These are phyloP conservation scores for Hyaloscypha finlandica DNA, from an alignment of 495 filamentous ascomycete genomes.

Conservation along the genomic window DNA sequence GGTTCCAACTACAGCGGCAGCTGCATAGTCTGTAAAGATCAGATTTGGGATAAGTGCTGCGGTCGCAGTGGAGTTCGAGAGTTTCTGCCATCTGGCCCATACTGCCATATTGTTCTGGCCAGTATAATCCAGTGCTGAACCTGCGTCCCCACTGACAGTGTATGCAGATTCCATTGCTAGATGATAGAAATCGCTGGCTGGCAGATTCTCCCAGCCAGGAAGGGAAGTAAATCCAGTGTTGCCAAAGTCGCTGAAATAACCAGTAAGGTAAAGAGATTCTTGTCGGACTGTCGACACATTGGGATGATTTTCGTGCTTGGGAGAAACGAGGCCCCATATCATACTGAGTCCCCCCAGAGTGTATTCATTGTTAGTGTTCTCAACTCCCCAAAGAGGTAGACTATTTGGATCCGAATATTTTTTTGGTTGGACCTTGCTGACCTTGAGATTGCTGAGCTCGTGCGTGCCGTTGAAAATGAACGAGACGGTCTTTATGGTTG, in stretches of 20 bases:
- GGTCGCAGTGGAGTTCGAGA: slow-evolving; percentile 18
- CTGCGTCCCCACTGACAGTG: background rate
- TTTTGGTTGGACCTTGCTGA: slow-evolving; percentile 34
- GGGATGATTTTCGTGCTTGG: slow-evolving; percentile 32
- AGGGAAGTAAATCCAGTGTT: background rate
- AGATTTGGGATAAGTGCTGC: slow-evolving; percentile 39
- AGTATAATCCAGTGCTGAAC: slow-evolving; percentile 32
- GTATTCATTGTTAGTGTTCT: slow-evolving; percentile 31
- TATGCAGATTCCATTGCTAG: background rate
- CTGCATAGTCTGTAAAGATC: slow-evolving; percentile 43
- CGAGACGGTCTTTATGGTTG: slow-evolving; percentile 44
- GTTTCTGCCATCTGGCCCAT: slow-evolving; percentile 36
- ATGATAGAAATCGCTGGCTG: slow-evolving; percentile 12
- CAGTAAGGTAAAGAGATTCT: slow-evolving; percentile 26
- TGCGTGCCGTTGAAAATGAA: slow-evolving; percentile 40
- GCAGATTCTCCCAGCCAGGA: background rate
- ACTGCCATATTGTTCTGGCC: slow-evolving; percentile 34
- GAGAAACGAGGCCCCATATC: slow-evolving; percentile 41
- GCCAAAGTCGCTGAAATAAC: background rate
- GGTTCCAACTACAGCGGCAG: slow-evolving; percentile 40
- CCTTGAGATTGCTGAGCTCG: slow-evolving; percentile 29
- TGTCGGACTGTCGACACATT: slow-evolving; percentile 36
- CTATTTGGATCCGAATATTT: slow-evolving; percentile 27
- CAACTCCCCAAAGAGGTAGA: slow-evolving; percentile 41
- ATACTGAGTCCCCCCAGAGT: slow-evolving; percentile 28